A percentile compares a stretch with the other conserved stretches of the same genome.
Evolutionary conservation across 2,329 filamentous ascomycete genomes (phyloP).

Genomic region (Fusarium sp.): DNA sequence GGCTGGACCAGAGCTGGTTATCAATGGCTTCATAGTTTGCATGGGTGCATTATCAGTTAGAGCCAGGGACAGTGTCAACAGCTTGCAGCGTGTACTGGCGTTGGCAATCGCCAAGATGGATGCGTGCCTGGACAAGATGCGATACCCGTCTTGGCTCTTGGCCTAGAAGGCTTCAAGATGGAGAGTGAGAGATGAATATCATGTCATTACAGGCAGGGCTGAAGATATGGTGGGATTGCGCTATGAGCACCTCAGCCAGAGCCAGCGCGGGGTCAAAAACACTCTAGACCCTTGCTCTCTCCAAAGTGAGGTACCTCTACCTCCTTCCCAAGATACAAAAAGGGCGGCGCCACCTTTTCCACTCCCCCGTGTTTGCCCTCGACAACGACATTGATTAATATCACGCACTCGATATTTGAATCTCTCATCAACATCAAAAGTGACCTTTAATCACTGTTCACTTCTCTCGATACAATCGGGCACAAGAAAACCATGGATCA

Average conservation of each 20-base stretch:
- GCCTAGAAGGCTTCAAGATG: neutral
- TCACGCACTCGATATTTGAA: neutral
- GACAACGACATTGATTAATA: conserved; percentile 1
- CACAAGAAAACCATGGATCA: conserved; percentile 33
- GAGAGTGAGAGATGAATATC: neutral
- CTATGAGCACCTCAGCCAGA: neutral
- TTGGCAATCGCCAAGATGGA: neutral
- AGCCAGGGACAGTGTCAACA: neutral
- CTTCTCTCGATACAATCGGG: neutral
- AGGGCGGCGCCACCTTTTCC: neutral
- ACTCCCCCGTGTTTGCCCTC: neutral
- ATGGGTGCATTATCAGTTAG: neutral
- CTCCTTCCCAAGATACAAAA: neutral
- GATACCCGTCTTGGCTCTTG: neutral
- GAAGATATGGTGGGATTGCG: neutral
- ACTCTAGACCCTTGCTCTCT: neutral
- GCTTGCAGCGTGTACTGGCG: neutral
- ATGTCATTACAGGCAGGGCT: neutral
- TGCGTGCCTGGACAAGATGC: neutral
- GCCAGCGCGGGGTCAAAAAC: neutral
- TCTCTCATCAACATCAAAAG: neutral
- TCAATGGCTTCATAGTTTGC: neutral
- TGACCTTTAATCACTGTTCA: neutral
- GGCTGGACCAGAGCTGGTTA: neutral
- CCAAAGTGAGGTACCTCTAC: neutral